Evolutionary conservation across 1,284 basidiomycete species (phyloP).

Genomic region (Phenoliferia sp.): DNA sequence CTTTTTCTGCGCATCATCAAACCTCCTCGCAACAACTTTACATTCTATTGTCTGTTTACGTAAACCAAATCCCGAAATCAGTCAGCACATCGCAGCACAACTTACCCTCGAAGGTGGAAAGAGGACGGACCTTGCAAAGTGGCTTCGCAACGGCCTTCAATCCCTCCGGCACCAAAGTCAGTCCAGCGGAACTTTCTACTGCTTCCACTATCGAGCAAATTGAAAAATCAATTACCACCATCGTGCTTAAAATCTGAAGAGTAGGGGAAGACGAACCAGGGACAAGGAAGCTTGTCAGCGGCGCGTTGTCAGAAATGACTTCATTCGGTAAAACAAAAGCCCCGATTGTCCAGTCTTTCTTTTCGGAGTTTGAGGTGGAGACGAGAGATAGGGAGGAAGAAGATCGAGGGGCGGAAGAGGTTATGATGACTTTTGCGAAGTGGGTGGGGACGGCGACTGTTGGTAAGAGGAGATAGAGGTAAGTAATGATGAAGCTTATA

Average conservation of each 20-base stretch:
- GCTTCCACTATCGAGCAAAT: slow-evolving; percentile 59
- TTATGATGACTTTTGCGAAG: slow-evolving; percentile 92
- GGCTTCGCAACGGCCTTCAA: slow-evolving; percentile 76
- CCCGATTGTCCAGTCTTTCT: slow-evolving; percentile 70
- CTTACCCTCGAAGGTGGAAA: not conserved
- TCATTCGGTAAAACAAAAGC: slow-evolving; percentile 94
- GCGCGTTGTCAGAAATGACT: slow-evolving; percentile 74
- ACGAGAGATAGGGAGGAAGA: slow-evolving; percentile 2
- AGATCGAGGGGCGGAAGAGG: slow-evolving; percentile 54
- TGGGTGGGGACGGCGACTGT: slow-evolving; percentile 87
- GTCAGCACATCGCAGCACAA: no score
- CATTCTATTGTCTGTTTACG: slow-evolving; percentile 47
- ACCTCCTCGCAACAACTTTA: slow-evolving; percentile 74
- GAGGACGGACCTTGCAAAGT: slow-evolving; percentile 69
- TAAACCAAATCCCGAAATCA: no score
- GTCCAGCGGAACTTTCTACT: slow-evolving; percentile 85
- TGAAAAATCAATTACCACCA: not conserved
- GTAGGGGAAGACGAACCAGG: slow-evolving; percentile 55
- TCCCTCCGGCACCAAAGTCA: slow-evolving; percentile 79
- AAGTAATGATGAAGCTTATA: not conserved
- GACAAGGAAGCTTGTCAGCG: slow-evolving; percentile 70
- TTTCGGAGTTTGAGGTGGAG: slow-evolving; percentile 17
- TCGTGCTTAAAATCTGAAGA: not conserved
- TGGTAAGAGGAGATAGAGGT: slow-evolving; percentile 44
- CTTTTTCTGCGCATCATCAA: slow-evolving; percentile 77